Conservation (phyloP, 2,329 filamentous ascomycete species). For the Penicillium hordei region DNA sequence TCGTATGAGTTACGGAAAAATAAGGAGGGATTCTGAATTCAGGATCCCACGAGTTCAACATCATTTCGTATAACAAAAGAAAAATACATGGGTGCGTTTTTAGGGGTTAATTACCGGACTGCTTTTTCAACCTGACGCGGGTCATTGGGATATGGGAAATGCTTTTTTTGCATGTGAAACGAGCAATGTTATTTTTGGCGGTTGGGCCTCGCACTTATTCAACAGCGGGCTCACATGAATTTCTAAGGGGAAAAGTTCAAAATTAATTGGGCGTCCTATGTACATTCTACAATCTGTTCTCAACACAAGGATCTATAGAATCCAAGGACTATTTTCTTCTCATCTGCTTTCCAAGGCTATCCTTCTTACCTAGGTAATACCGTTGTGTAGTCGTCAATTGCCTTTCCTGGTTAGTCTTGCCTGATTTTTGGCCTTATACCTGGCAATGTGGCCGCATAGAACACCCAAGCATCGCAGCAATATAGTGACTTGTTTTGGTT, state of each 20-base stretch:
- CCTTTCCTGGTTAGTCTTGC: not conserved
- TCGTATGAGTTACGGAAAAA: constrained; percentile 2
- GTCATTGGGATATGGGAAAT: constrained; percentile 36
- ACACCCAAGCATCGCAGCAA: too few relatives aligned
- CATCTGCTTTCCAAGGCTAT: not conserved
- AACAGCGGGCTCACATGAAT: constrained; percentile 24
- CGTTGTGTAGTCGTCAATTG: not conserved
- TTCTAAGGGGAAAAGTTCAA: constrained; percentile 26
- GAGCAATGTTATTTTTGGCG: constrained; percentile 20
- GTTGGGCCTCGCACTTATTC: constrained; percentile 21
- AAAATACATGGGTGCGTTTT: constrained; percentile 32
- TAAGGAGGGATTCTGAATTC: constrained; percentile 18
- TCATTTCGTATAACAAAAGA: constrained; percentile 35
- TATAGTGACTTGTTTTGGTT: too few relatives aligned
- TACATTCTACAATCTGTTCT: constrained; percentile 15
- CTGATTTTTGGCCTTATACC: not conserved
- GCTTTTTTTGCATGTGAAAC: constrained; percentile 25
- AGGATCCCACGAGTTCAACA: constrained; percentile 37
- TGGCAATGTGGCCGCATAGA: not conserved
- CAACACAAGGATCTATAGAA: constrained; percentile 15
- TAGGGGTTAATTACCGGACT: constrained; percentile 40
- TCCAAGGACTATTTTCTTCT: constrained; percentile 10
- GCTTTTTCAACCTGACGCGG: constrained; percentile 44
- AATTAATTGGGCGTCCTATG: constrained; percentile 13
- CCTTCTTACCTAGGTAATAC: not conserved